phyloP scores from a whole-genome alignment of 2,329 filamentous ascomycete species.

The Cladosporium sp. region DNA sequence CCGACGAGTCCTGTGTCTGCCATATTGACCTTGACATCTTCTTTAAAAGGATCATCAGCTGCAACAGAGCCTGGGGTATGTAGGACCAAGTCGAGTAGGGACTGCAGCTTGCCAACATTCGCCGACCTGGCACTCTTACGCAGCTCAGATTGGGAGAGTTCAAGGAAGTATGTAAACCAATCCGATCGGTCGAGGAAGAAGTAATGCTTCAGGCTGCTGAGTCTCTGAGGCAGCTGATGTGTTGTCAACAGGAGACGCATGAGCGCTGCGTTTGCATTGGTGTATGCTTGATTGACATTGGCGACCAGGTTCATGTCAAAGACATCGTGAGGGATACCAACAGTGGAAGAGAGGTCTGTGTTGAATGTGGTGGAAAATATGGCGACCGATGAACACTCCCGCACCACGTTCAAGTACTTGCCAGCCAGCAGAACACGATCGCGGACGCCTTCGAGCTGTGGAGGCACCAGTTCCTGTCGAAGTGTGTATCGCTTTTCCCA shows the following conservation, averaged over 20 bases:
- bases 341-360: constrained; percentile 72
- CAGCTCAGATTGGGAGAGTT: constrained; percentile 84
- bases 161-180: constrained; percentile 97
- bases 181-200: constrained; percentile 98
- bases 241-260: constrained; percentile 89
- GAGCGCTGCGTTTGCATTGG: constrained; percentile 90
- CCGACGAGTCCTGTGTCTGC: constrained; percentile 92
- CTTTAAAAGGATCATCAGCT: constrained; percentile 93
- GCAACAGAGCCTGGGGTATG: constrained; percentile 95
- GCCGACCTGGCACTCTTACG: constrained; percentile 80
- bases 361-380: constrained; percentile 73
- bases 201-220: constrained; percentile 94
- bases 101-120: constrained; percentile 92
- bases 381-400: constrained; percentile 64
- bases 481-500: constrained; percentile 98
- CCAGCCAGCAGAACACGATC: constrained; percentile 93
- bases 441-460: constrained; percentile 85
- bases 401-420: constrained; percentile 96
- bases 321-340: constrained; percentile 88
- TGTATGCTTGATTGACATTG: constrained; percentile 93
- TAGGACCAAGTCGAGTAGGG: constrained; percentile 88
- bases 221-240: constrained; percentile 81
- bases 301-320: constrained; percentile 90
- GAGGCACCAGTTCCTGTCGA: constrained; percentile 84
- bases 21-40: constrained; percentile 97